These are phyloP conservation scores for Ambrosiella beaveri DNA, from an alignment of 2,329 filamentous ascomycete species.

Conservation along the genomic window DNA sequence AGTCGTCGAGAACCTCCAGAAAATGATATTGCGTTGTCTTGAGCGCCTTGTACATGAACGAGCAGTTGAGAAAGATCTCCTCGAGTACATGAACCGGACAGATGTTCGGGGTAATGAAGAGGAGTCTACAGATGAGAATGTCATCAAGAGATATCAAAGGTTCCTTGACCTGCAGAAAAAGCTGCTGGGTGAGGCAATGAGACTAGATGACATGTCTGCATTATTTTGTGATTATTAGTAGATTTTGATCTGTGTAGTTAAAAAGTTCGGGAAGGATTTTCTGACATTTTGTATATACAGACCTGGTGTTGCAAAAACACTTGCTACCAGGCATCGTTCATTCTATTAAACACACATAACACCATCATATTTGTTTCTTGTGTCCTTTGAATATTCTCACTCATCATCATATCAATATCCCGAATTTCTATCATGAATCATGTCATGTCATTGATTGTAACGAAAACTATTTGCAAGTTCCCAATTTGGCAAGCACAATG, in stretches of 20 bases:
- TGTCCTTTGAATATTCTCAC: too few relatives aligned
- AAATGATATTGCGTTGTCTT: conserved; percentile 69
- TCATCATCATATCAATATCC: too few relatives aligned
- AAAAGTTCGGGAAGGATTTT: background rate
- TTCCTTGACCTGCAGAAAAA: conserved; percentile 51
- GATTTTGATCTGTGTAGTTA: background rate
- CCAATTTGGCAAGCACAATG: background rate
- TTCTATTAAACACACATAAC: background rate
- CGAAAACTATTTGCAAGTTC: background rate
- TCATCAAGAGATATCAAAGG: conserved; percentile 40
- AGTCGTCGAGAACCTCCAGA: conserved; percentile 69
- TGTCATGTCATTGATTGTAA: background rate
- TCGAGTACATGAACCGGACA: conserved; percentile 66
- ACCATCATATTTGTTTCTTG: background rate
- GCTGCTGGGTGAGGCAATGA: conserved; percentile 59
- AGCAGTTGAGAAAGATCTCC: conserved; percentile 49
- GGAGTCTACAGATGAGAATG: conserved; percentile 55
- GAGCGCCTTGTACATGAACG: conserved; percentile 67
- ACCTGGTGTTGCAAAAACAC: background rate
- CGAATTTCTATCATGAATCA: background rate
- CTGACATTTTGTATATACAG: background rate
- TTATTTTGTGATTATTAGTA: conserved; percentile 59
- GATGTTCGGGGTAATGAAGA: conserved; percentile 74
- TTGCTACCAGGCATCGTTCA: background rate
- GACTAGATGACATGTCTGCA: conserved; percentile 71